Base-by-base conservation (phyloP, 2,329 filamentous ascomycete genomes). In the Alternaria viburni region DNA sequence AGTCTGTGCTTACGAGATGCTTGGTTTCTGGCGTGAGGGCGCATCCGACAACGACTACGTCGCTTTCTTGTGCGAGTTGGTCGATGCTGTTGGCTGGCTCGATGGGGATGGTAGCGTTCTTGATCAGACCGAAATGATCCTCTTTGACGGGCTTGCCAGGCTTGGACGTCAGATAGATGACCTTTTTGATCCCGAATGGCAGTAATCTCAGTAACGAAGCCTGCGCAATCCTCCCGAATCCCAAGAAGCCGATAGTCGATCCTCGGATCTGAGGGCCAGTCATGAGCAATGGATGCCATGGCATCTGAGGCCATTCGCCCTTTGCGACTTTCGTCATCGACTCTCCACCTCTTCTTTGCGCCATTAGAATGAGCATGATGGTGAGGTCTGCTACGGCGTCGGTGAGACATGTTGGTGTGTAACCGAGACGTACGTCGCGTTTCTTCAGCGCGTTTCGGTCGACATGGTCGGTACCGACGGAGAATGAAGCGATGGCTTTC, bases 351-450 rank as follows among this genome's bases (percentile, higher is more conserved):
- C 73, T 65, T 61, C 74, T 51, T 44, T 77, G 74, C 9, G 74
- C 73, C 74, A 77, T 77, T 7, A 77, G 56, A n/a, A 69, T 74
- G 3, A 77, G 68, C 75, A 77, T 76, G 41, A 76, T 61, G 0
- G 73, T 70, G 2, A 76, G 61, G 36, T 76, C 75, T 21, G 75
- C 74, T 3, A 76, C 73, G 4, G 75, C 74, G 43, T 76, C 74
- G 32, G 74, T 77, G 12, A 77, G 69, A 54, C 67, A 73, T 44
- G 70, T 74, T 13, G 74, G 72, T 19, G 74, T 77, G 50, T 77
- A 77, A 13, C 74, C 75, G 5, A 77, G 69, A 0, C 74, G 69
- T 28, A 77, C 72, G 43, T 65, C 65, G 46, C 72, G 70, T 25
- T 67, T 64, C 59, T 74, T 76, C 3, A 77, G 66, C 1, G 69